Conservation (phyloP, 768 basidiomycete species). For the Termitomyces sp. region DNA sequence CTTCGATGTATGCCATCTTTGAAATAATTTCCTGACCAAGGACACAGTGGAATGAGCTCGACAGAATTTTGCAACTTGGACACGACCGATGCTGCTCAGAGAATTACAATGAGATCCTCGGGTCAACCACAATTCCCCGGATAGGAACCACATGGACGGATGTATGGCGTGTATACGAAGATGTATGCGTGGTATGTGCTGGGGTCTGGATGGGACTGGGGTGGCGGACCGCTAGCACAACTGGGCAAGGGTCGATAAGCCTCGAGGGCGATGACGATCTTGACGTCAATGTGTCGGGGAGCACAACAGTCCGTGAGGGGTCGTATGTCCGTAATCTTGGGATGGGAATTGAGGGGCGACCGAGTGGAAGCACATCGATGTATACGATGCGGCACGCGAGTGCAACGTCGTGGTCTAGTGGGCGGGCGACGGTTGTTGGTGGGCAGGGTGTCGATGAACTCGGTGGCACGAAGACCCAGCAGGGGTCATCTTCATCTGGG, state of each 20-base stretch:
- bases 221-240: conserved; percentile 47
- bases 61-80: conserved; percentile 60
- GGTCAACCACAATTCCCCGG: conserved; percentile 25
- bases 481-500: background rate
- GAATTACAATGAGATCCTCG: background rate
- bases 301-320: background rate
- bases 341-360: conserved; percentile 69
- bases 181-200: conserved; percentile 78
- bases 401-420: conserved; percentile 47
- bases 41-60: conserved; percentile 71
- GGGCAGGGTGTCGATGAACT: conserved; percentile 24
- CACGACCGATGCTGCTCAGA: conserved; percentile 21
- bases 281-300: conserved; percentile 21
- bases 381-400: conserved; percentile 35
- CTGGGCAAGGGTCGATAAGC: conserved; percentile 49
- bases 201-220: conserved; percentile 84
- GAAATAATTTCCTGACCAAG: background rate
- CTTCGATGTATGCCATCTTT: background rate
- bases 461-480: background rate
- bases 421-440: conserved; percentile 27
- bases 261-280: conserved; percentile 68
- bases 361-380: conserved; percentile 17
- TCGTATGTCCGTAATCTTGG: conserved; percentile 53
- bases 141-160: conserved; percentile 59
- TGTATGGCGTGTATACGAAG: conserved; percentile 79